phyloP scores from a whole-genome alignment of 2,329 filamentous ascomycete genomes.

The Thermochaetoides dissita region DNA sequence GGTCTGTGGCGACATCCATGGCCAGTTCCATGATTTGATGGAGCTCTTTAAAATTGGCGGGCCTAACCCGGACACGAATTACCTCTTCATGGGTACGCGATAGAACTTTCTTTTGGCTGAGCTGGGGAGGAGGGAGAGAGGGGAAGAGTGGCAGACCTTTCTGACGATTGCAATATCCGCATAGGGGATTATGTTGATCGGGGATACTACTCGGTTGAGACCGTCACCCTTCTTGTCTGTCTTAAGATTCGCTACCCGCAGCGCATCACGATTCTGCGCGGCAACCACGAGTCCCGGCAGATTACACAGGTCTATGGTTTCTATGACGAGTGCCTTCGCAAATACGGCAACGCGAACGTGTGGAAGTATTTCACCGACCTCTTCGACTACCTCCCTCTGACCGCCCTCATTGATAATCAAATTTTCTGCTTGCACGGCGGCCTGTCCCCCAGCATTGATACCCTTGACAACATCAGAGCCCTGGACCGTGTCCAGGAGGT shows the following conservation, averaged over 20 bases:
- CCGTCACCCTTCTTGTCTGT: slow-evolving; percentile 86
- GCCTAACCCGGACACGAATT: slow-evolving; percentile 96
- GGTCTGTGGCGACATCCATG: slow-evolving; percentile 97
- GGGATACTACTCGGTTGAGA: slow-evolving; percentile 98
- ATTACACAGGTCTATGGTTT: slow-evolving; percentile 99
- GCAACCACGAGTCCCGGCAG: slow-evolving; percentile 97
- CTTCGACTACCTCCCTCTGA: slow-evolving; percentile 95
- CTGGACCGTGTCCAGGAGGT: slow-evolving; percentile 97
- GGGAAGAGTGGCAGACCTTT: background rate
- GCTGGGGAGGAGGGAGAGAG: slow-evolving; percentile 1
- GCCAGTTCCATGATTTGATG: slow-evolving; percentile 98
- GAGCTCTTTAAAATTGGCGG: slow-evolving; percentile 99
- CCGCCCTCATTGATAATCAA: slow-evolving; percentile 95
- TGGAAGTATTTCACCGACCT: slow-evolving; percentile 99
- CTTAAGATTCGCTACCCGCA: slow-evolving; percentile 97
- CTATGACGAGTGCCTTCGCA: slow-evolving; percentile 96
- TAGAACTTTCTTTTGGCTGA: slow-evolving; percentile 7
- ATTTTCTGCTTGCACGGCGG: slow-evolving; percentile 98
- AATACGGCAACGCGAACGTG: slow-evolving; percentile 97
- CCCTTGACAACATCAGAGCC: slow-evolving; percentile 85
- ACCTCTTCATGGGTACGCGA: slow-evolving; percentile 87
- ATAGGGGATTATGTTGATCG: slow-evolving; percentile 94
- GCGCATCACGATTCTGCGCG: slow-evolving; percentile 94
- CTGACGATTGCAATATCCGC: slow-evolving; percentile 7
- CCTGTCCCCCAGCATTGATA: slow-evolving; percentile 89